Conservation (phyloP, 345 rosid genomes). For the Clausena lansium region DNA sequence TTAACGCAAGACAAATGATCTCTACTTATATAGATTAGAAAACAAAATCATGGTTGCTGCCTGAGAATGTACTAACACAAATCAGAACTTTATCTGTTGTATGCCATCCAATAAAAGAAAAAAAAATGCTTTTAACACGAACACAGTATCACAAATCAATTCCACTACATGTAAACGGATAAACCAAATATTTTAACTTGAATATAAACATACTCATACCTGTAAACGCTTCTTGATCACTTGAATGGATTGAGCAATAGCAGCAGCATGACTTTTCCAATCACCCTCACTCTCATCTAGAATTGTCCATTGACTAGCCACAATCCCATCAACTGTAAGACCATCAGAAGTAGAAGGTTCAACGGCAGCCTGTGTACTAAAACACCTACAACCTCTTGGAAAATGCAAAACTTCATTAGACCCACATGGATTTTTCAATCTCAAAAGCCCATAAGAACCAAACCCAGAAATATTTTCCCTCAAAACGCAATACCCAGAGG, state of each 20-base stretch:
- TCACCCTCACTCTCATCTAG: constrained; percentile 75
- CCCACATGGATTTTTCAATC: background rate
- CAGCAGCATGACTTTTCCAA: constrained; percentile 95
- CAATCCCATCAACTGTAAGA: constrained; percentile 73
- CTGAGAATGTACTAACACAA: background rate
- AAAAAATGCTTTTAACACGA: background rate
- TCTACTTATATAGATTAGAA: background rate
- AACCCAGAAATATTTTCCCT: constrained; percentile 13
- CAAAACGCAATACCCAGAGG: constrained; percentile 15
- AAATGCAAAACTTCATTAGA: constrained; percentile 5
- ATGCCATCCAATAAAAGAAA: background rate
- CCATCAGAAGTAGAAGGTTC: constrained; percentile 72
- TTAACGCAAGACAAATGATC: background rate
- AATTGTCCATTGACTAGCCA: constrained; percentile 71
- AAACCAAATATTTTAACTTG: background rate
- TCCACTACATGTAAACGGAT: background rate
- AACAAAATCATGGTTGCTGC: background rate
- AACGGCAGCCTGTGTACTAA: constrained; percentile 47
- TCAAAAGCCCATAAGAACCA: constrained; percentile 1
- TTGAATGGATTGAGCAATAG: constrained; percentile 84
- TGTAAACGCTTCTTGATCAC: constrained; percentile 90
- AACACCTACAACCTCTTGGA: constrained; percentile 25
- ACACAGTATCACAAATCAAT: background rate
- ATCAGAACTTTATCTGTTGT: background rate
- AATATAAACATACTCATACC: constrained; percentile 37